Conservation (phyloP, 208 protist species). For the Eutreptiella sp. region DNA sequence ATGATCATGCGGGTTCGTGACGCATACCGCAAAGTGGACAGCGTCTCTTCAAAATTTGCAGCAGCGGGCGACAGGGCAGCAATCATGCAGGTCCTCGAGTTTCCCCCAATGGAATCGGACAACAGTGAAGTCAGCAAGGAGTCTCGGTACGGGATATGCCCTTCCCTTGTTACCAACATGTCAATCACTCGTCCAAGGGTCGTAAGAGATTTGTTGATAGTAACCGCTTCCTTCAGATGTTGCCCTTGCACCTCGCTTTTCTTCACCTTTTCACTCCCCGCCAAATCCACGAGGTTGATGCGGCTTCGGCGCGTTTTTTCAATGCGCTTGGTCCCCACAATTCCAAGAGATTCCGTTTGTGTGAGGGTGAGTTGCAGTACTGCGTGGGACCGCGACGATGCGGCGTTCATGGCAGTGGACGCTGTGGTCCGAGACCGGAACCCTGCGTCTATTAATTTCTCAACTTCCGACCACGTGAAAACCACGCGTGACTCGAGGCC, state of each 20-base stretch:
- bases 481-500: conserved; percentile 61
- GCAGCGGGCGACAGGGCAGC: conserved; percentile 62
- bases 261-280: conserved; percentile 59
- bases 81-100: conserved; percentile 69
- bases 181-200: conserved; percentile 53
- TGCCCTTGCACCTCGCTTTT: conserved; percentile 49
- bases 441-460: conserved; percentile 54
- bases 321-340: conserved; percentile 59
- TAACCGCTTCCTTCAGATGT: conserved; percentile 51
- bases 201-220: conserved; percentile 72
- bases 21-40: conserved; percentile 50
- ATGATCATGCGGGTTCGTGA: conserved; percentile 40
- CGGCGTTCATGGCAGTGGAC: conserved; percentile 78
- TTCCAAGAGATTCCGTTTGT: conserved; percentile 48
- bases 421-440: conserved; percentile 52
- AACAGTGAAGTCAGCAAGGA: conserved; percentile 81
- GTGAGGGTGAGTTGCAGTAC: conserved; percentile 83
- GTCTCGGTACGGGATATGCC: conserved; percentile 72
- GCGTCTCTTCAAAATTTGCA: conserved; percentile 56
- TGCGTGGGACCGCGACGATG: conserved; percentile 82
- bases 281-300: conserved; percentile 75
- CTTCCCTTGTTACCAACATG: conserved; percentile 15
- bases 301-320: conserved; percentile 45
- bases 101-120: conserved; percentile 66
- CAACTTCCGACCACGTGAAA: conserved; percentile 54